A percentile compares a stretch with the other conserved stretches of the same genome.
phyloP scores from a whole-genome alignment of 2,329 filamentous ascomycete genomes.

The Diaporthe humulicola region DNA sequence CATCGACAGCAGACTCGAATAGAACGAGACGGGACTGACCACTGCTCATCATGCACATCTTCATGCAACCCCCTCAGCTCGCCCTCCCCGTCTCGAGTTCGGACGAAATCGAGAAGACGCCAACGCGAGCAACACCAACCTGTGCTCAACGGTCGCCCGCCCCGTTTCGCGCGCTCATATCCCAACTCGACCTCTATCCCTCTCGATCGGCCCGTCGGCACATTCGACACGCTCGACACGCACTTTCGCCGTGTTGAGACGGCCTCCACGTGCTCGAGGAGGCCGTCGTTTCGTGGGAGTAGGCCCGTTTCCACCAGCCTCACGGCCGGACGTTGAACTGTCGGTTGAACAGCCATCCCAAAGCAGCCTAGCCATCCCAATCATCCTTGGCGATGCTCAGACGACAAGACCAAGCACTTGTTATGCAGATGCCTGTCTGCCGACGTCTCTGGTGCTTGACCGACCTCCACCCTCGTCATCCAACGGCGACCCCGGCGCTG shows the following conservation, averaged over 20 bases:
- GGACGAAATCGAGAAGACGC: constrained; percentile 18
- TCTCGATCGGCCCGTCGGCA: constrained; percentile 16
- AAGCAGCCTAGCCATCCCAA: background rate
- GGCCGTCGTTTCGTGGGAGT: constrained; percentile 16
- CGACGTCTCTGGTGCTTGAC: constrained; percentile 24
- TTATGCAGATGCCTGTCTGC: constrained; percentile 31
- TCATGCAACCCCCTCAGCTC: constrained; percentile 13
- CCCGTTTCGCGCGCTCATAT: constrained; percentile 2
- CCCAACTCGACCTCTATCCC: background rate
- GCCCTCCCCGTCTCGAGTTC: background rate
- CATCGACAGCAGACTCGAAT: constrained; percentile 29
- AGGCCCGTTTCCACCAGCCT: background rate
- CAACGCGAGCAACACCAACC: background rate
- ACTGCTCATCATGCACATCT: constrained; percentile 25
- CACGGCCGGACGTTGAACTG: background rate
- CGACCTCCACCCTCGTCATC: constrained; percentile 25
- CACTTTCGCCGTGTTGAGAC: background rate
- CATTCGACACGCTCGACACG: background rate
- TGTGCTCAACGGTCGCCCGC: constrained; percentile 9
- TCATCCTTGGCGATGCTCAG: constrained; percentile 17
- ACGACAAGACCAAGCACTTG: constrained; percentile 13
- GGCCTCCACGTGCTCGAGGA: background rate
- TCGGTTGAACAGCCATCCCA: constrained; percentile 20
- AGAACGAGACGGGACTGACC: constrained; percentile 30
- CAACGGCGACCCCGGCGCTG: constrained; percentile 32